phyloP scores from a whole-genome alignment of 139 green algal genomes.

The Picochlorum sp. region DNA sequence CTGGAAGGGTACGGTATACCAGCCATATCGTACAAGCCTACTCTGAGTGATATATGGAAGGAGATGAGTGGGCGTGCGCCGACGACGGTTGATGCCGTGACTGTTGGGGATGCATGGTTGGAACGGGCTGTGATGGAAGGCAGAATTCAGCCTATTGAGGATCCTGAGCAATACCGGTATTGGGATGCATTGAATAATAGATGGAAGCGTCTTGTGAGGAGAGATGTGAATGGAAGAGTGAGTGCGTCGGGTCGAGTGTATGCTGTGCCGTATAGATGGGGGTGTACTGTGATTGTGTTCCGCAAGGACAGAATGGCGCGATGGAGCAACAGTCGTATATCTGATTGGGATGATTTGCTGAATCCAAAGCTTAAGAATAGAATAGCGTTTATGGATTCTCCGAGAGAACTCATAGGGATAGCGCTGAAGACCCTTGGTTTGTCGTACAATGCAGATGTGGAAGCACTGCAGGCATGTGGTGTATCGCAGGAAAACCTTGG shows the following conservation, averaged over 20 bases:
- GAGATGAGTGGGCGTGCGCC: slow-evolving; percentile 26
- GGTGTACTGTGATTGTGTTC: slow-evolving; percentile 65
- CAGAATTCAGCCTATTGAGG: slow-evolving; percentile 61
- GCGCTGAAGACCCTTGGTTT: slow-evolving; percentile 55
- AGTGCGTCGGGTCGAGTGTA: slow-evolving; percentile 47
- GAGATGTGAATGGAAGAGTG: slow-evolving; percentile 25
- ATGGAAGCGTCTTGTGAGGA: slow-evolving; percentile 50
- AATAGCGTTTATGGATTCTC: slow-evolving; percentile 60
- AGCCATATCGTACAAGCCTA: slow-evolving; percentile 42
- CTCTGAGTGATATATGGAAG: slow-evolving; percentile 58
- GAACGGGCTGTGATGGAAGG: slow-evolving; percentile 43
- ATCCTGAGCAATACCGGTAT: slow-evolving; percentile 40
- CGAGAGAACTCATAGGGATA: slow-evolving; percentile 66
- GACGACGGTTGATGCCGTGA: slow-evolving; percentile 56
- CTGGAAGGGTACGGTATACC: slow-evolving; percentile 46
- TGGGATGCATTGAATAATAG: slow-evolving; percentile 42
- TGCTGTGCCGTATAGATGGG: slow-evolving; percentile 69
- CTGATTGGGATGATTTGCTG: slow-evolving; percentile 77
- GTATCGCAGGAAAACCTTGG: slow-evolving; percentile 20
- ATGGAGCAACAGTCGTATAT: slow-evolving; percentile 31
- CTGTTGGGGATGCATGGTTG: slow-evolving; percentile 73
- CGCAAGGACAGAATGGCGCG: slow-evolving; percentile 28
- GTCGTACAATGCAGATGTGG: slow-evolving; percentile 32
- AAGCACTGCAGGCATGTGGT: slow-evolving; percentile 30
- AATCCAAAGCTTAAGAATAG: slow-evolving; percentile 48